Base-by-base conservation (phyloP, 305 asterid genomes). In the Fraxinus greggii region DNA sequence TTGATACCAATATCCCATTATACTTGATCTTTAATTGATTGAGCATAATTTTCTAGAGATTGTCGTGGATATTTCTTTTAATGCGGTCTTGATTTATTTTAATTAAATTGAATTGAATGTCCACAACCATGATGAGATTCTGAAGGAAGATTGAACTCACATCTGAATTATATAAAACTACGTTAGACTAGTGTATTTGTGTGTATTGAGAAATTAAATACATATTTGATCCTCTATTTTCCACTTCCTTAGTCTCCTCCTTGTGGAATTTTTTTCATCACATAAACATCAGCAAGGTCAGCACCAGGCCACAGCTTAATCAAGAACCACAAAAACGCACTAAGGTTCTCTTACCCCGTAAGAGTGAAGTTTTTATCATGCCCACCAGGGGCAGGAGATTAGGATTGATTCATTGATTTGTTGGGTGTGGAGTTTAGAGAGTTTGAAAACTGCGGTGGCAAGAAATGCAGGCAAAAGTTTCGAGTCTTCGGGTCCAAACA, bases 241-340 rank as follows among this genome's bases (percentile, higher is more conserved):
- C 88, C 85, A 85, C 83, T 29, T 42, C 85, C 85, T 83, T 85
- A 84, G 77, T 83, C 90, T 88, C 86, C 83, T 88, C 88, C 19
- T 32, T 77, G 77, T 85, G 72, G 15, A 86, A 80, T 83, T 86
- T 86, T 86, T 74, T 76, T 78, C 86, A 85, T 82, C 61, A 82
- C 72, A 79, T 85, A 88, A 8, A 75, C 88, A 81, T 88, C 90
- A 2, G 79, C 91, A 4, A 86, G 81, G 32, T 84, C 85, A 10
- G 77, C 84, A 36, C 56, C 74, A 29, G 81, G 59, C 2, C 84
- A 36, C 56, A 79, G 5, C 78, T 70, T 13, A 7, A 56, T 9
- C 33, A n/a, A 48, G 48, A 40, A 33, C 15, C 51, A 33, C 35
- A 23, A 78, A 12, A 3, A 36, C 42, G 3, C 42, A 33, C 36